These are phyloP conservation scores for Cryomyces minteri DNA, from an alignment of 495 filamentous ascomycete genomes.

Conservation along the genomic window DNA sequence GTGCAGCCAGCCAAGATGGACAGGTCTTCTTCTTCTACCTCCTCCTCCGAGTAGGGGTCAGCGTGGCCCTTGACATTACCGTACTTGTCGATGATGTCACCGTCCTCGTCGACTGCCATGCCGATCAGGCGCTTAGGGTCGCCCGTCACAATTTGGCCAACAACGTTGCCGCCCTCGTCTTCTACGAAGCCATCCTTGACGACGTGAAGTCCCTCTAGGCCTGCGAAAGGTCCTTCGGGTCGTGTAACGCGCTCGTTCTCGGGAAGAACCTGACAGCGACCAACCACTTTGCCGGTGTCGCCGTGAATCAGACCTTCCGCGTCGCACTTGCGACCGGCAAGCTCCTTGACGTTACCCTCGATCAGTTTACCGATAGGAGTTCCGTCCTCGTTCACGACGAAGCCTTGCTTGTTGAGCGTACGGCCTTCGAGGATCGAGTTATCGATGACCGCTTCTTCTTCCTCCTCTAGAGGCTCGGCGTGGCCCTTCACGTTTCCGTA, in stretches of 20 bases:
- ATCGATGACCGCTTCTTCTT: constrained; percentile 29
- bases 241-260: constrained; percentile 50
- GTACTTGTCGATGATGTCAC: constrained; percentile 64
- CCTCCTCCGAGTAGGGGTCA: constrained; percentile 46
- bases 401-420: constrained; percentile 64
- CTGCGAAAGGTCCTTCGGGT: constrained; percentile 54
- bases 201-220: constrained; percentile 50
- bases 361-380: constrained; percentile 52
- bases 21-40: constrained; percentile 43
- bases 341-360: constrained; percentile 46
- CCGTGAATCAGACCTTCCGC: constrained; percentile 57
- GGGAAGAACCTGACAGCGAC: constrained; percentile 57
- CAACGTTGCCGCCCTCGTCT: constrained; percentile 43
- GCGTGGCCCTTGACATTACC: constrained; percentile 65
- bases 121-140: constrained; percentile 55
- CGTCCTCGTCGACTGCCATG: constrained; percentile 64
- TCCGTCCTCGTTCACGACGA: constrained; percentile 52
- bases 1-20: constrained; percentile 62
- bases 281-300: constrained; percentile 53
- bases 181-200: constrained; percentile 54
- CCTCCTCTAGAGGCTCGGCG: constrained; percentile 50
- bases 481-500: constrained; percentile 64
- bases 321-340: constrained; percentile 51
- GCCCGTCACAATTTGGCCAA: constrained; percentile 57
- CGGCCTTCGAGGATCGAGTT: constrained; percentile 46